A percentile compares a stretch with the other conserved stretches of the same genome.
These are phyloP conservation scores for Corymbia calophylla DNA, from an alignment of 441 rosid species.

Conservation along the genomic window DNA sequence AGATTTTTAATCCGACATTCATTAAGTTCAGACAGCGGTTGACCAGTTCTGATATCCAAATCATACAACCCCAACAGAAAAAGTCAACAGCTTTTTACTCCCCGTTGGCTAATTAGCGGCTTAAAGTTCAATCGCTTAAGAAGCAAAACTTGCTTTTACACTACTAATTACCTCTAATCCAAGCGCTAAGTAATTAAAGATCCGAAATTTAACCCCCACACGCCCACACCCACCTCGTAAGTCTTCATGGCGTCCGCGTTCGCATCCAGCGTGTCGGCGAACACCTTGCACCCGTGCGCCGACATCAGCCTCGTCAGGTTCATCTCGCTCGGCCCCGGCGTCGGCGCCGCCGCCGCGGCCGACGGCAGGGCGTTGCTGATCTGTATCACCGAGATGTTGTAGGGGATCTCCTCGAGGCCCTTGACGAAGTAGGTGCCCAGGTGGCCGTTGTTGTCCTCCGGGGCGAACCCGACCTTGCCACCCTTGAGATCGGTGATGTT, in stretches of 20 bases:
- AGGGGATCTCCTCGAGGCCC: background rate
- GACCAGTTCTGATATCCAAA: background rate
- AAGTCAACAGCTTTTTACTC: background rate
- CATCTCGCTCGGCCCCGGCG: constrained; percentile 67
- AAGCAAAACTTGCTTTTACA: background rate
- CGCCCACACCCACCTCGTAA: constrained; percentile 39
- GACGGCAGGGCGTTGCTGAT: constrained; percentile 26
- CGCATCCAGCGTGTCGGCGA: constrained; percentile 68
- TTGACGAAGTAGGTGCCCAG: background rate
- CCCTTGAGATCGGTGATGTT: background rate
- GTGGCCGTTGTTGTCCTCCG: background rate
- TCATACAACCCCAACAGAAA: background rate
- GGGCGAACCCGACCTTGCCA: background rate
- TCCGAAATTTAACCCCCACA: background rate
- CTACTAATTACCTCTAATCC: background rate
- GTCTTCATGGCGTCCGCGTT: constrained; percentile 57
- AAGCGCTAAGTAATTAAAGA: background rate
- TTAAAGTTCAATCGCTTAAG: background rate
- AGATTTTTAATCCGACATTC: background rate
- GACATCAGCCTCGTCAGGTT: constrained; percentile 76
- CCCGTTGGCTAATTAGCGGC: background rate
- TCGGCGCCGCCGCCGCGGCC: constrained; percentile 63
- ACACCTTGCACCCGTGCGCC: constrained; percentile 83
- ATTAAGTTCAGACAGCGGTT: background rate
- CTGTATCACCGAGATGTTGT: background rate